Base-by-base conservation (phyloP, 176 grass and related monocot genomes). In the Paspalum vaginatum region DNA sequence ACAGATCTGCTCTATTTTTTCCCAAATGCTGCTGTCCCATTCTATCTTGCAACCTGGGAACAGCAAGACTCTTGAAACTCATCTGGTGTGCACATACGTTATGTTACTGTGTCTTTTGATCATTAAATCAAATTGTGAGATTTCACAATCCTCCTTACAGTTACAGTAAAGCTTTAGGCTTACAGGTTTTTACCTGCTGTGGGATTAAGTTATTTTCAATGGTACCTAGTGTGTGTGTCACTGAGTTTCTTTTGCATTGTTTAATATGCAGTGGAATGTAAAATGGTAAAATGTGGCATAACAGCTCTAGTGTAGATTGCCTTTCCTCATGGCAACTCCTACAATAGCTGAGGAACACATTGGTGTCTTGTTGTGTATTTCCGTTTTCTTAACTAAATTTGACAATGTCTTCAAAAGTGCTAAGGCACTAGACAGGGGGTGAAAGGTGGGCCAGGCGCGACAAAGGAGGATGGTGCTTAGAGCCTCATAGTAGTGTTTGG, bases 101-200 rank as follows among this genome's bases (percentile, higher is more conserved):
- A 81, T 49, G 20, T 46, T 69, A 39, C 11, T 74, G 26, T 61
- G 38, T 62, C 78, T 80, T 74, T 22, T 82, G 41, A 41, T 74
- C 14, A 2, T 73, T 79, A 9, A 20, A 51, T 39, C 26, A 69
- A 75, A 48, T 68, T 15, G 22, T 58, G 49, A 48, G 4, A 76
- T 59, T 66, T 32, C 53, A 38, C 13, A 40, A 6, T 68, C 9
- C n/a, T 68, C 2, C 9, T 63, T 69, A 72, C n/a, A n/a, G n/a
- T n/a, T n/a, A n/a, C 10, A 45, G 22, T 42, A 59, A 44, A 54
- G 44, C 9, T 32, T 59, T 84, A 70, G 45, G 61, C 27, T 17
- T 63, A 17, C 57, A 78, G 25, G 7, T 40, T 80, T 24, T 14
- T 77, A 78, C 42, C 17, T 66, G 25, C n/a, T 83, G 27, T 37